Percentiles rank a stretch among this genome's conserved stretches.
phyloP scores from a whole-genome alignment of 306 rosid genomes.

The Mimosa pudica region DNA sequence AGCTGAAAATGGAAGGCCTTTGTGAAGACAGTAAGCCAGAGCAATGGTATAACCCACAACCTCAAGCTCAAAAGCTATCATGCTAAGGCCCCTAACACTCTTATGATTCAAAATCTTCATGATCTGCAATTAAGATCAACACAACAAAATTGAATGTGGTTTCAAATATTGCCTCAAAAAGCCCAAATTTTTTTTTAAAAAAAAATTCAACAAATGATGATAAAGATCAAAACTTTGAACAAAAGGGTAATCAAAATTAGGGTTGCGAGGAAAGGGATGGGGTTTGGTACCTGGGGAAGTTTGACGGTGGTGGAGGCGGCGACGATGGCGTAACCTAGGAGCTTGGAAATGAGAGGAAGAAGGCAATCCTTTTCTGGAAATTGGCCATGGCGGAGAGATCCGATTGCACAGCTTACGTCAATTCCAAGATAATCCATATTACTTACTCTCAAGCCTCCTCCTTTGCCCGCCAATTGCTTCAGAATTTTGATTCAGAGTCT shows the following conservation, averaged over 20 bases:
- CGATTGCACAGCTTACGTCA: constrained; percentile 66
- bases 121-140: constrained; percentile 59
- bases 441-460: not conserved
- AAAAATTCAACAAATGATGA: not conserved
- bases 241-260: no score
- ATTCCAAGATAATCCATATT: constrained; percentile 47
- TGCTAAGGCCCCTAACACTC: constrained; percentile 89
- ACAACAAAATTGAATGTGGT: not conserved
- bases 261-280: not conserved
- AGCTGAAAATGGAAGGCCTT: constrained; percentile 93
- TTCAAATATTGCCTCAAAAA: not conserved
- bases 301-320: constrained; percentile 99
- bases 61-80: constrained; percentile 83
- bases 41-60: constrained; percentile 86
- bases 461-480: not conserved
- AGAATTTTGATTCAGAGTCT: not conserved
- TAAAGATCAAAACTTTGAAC: not conserved
- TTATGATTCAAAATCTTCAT: constrained; percentile 65
- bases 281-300: constrained; percentile 77
- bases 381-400: constrained; percentile 68
- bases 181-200: not conserved
- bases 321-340: constrained; percentile 94
- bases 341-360: constrained; percentile 91
- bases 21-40: constrained; percentile 87
- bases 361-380: constrained; percentile 85